Base-by-base conservation (phyloP, 2,329 filamentous ascomycete genomes). In the Didymella exigua region DNA sequence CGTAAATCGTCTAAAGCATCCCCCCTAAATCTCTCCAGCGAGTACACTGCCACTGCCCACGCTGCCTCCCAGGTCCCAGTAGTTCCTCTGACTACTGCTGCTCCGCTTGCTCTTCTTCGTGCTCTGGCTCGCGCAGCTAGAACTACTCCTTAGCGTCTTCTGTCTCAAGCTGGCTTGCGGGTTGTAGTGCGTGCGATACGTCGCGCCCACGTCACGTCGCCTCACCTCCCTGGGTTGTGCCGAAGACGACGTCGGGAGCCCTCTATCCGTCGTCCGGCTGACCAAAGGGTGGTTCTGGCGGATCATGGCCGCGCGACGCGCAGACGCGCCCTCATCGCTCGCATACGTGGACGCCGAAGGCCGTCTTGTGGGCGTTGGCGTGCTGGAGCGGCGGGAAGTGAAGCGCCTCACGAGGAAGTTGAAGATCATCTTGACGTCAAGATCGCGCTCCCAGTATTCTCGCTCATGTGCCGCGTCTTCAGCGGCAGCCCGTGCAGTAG, bases 351-450 rank as follows among this genome's bases (percentile, higher is more conserved):
- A 66, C 43, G 79, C 74, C 55, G 73, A 14, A 4, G 40, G 14
- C 5, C 45, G 59, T 8, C 59, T 49, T 8, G 58, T 42, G 8
- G 59, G 62, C 1, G 67, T 68, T 29, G 66, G 66, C 7, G 60
- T 59, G 41, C 62, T 72, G 9, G 69, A 61, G n/a, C 71, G 68
- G 11, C 69, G 66, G 3, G 72, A 74, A 2, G 72, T 72, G 55
- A 75, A 76, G 30, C 74, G 73, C 37, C 67, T 68, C 18, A 74
- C 64, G 9, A 76, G 65, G 36, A 75, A 98, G 43, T 88, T 86
- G 78, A 98, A 98, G 29, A 98, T 90, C 73, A 96, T 89, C 70
- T 89, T 90, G 61, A 97, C 85, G 68, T 98, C 93, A 5, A 98
- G 83, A 49, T 96, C 90, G 56, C 89, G 87, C 76, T 98, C 93